Conservation (phyloP, 2,329 filamentous ascomycete genomes). For the Plenodomus biglobosus region DNA sequence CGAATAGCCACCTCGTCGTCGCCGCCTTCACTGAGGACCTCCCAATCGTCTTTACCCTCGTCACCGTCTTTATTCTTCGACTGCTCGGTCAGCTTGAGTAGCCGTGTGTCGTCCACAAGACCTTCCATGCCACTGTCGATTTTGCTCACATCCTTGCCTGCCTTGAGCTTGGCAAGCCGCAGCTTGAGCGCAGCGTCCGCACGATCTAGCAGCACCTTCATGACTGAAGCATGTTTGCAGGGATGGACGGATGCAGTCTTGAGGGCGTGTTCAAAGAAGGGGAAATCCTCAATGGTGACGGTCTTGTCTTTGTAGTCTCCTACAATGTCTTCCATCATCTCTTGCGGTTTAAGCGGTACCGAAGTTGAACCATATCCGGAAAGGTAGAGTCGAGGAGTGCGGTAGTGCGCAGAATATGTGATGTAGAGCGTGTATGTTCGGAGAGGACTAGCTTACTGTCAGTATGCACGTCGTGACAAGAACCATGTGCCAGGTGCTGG, state of each 20-base stretch:
- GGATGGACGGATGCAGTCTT: conserved; percentile 98
- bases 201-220: conserved; percentile 95
- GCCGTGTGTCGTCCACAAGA: conserved; percentile 77
- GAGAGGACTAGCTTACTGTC: conserved; percentile 60
- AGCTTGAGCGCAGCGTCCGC: conserved; percentile 92
- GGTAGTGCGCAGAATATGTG: conserved; percentile 95
- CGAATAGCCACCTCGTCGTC: conserved; percentile 79
- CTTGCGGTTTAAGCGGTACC: conserved; percentile 75
- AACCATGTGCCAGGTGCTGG: neutral
- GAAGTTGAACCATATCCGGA: conserved; percentile 82
- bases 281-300: conserved; percentile 95
- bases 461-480: conserved; percentile 12
- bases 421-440: conserved; percentile 99
- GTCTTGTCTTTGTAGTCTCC: conserved; percentile 99
- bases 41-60: conserved; percentile 59
- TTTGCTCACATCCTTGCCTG: conserved; percentile 58
- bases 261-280: conserved; percentile 85
- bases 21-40: conserved; percentile 58
- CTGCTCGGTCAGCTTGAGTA: conserved; percentile 59
- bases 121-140: conserved; percentile 72
- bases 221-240: conserved; percentile 95
- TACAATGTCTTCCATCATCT: conserved; percentile 96
- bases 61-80: conserved; percentile 48
- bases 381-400: conserved; percentile 91
- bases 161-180: conserved; percentile 76